These are phyloP conservation scores for Whalleya microplaca DNA, from an alignment of 2,329 filamentous ascomycete genomes.

Conservation along the genomic window DNA sequence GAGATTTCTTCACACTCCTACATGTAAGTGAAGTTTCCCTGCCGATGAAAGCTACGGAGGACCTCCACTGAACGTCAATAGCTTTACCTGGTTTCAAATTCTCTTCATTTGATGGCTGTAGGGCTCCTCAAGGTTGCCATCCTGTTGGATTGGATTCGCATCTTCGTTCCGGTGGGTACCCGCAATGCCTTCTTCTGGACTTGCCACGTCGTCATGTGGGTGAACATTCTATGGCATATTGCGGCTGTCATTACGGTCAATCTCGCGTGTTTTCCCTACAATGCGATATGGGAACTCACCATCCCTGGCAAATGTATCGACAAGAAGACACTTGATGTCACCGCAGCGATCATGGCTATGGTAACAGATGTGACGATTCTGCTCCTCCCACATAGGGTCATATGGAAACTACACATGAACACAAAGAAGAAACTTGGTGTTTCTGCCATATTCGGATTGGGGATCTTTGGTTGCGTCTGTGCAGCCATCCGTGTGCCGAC, in stretches of 20 bases:
- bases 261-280: conserved; percentile 27
- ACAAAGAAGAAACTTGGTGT: conserved; percentile 35
- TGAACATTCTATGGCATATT: conserved; percentile 24
- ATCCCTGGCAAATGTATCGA: conserved; percentile 25
- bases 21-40: conserved; percentile 29
- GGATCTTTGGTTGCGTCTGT: no score
- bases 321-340: conserved; percentile 9
- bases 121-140: conserved; percentile 45
- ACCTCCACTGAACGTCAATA: conserved; percentile 5
- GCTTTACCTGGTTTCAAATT: conserved; percentile 34
- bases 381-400: conserved; percentile 34
- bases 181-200: conserved; percentile 31
- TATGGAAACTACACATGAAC: conserved; percentile 37
- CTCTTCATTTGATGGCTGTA: conserved; percentile 40
- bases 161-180: conserved; percentile 31
- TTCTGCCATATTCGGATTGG: conserved; percentile 31
- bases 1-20: conserved; percentile 28
- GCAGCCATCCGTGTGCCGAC: no score
- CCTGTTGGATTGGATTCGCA: conserved; percentile 45
- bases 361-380: conserved; percentile 33
- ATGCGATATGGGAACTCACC: conserved; percentile 28
- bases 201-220: conserved; percentile 15
- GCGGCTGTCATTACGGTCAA: conserved; percentile 18
- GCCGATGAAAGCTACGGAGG: not conserved
- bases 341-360: conserved; percentile 27